Evolutionary conservation across 768 basidiomycete genomes (phyloP).

Genomic region (Myochromella boudieri): DNA sequence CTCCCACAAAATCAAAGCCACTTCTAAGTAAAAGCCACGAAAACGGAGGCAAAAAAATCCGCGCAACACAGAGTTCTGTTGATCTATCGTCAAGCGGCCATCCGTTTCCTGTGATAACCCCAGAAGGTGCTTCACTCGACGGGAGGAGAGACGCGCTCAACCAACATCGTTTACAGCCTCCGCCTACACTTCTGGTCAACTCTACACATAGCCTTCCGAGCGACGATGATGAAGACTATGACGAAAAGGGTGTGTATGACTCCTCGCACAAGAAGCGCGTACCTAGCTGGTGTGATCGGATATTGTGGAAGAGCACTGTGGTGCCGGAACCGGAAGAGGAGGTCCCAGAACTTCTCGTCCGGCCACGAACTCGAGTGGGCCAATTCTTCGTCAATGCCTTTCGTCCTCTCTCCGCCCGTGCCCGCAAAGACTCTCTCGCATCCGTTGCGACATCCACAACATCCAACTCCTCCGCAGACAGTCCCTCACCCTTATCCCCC

Average conservation of each 20-base stretch:
- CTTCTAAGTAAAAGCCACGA: not conserved
- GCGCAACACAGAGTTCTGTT: constrained; percentile 10
- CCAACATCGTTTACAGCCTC: constrained; percentile 22
- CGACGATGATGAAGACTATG: constrained; percentile 38
- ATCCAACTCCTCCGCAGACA: constrained; percentile 18
- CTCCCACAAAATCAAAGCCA: constrained; percentile 24
- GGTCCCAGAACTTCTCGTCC: constrained; percentile 19
- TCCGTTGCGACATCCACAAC: constrained; percentile 26
- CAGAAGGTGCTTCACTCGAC: constrained; percentile 16
- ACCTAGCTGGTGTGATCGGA: constrained; percentile 88
- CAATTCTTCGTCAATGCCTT: constrained; percentile 57
- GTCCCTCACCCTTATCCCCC: constrained; percentile 24
- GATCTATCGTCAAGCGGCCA: constrained; percentile 13
- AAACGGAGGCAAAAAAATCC: not conserved
- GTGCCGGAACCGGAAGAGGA: constrained; percentile 40
- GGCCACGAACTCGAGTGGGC: constrained; percentile 48
- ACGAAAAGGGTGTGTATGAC: constrained; percentile 72
- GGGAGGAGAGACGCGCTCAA: too few species aligned
- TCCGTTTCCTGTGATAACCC: constrained; percentile 1
- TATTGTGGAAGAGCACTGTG: constrained; percentile 78
- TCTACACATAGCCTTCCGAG: constrained; percentile 33
- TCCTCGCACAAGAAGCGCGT: constrained; percentile 80
- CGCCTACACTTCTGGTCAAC: constrained; percentile 29
- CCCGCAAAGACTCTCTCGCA: constrained; percentile 35
- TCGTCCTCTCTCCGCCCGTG: constrained; percentile 41